Percentiles rank a stretch among this genome's conserved stretches.
phyloP scores from a whole-genome alignment of 2,329 filamentous ascomycete genomes.

The Diplodia sapinea region DNA sequence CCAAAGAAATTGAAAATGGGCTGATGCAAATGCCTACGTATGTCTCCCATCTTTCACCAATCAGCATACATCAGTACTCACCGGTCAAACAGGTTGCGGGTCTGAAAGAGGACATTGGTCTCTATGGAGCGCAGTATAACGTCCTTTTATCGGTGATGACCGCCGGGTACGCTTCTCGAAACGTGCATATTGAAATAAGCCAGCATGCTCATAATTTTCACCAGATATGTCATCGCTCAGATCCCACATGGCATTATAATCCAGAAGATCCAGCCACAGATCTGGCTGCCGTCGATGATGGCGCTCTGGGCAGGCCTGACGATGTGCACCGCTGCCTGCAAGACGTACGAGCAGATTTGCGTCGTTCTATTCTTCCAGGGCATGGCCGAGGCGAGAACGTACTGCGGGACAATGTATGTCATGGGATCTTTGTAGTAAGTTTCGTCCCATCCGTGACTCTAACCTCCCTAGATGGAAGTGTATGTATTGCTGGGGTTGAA shows the following conservation, averaged over 20 bases:
- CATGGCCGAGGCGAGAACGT: constrained; percentile 40
- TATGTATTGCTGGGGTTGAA: neutral
- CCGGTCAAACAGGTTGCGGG: constrained; percentile 37
- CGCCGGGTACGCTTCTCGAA: constrained; percentile 35
- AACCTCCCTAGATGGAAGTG: neutral
- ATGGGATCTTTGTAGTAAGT: constrained; percentile 43
- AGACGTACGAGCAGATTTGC: constrained; percentile 39
- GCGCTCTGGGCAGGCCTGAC: constrained; percentile 41
- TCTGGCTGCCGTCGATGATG: constrained; percentile 42
- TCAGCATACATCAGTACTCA: neutral
- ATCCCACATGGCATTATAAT: constrained; percentile 42
- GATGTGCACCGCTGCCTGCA: constrained; percentile 41
- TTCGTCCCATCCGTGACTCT: neutral
- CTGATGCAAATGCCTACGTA: constrained; percentile 41
- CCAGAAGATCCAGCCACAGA: constrained; percentile 39
- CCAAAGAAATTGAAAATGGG: neutral
- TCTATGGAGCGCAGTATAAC: constrained; percentile 41
- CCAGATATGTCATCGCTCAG: constrained; percentile 37
- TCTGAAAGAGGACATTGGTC: constrained; percentile 38
- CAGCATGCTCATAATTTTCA: neutral
- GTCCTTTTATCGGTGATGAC: constrained; percentile 42
- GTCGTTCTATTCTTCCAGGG: constrained; percentile 40
- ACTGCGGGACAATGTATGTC: constrained; percentile 42
- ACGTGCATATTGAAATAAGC: neutral
- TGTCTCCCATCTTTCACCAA: neutral